phyloP scores from a whole-genome alignment of 306 rosid genomes.

The Quillaja saponaria region DNA sequence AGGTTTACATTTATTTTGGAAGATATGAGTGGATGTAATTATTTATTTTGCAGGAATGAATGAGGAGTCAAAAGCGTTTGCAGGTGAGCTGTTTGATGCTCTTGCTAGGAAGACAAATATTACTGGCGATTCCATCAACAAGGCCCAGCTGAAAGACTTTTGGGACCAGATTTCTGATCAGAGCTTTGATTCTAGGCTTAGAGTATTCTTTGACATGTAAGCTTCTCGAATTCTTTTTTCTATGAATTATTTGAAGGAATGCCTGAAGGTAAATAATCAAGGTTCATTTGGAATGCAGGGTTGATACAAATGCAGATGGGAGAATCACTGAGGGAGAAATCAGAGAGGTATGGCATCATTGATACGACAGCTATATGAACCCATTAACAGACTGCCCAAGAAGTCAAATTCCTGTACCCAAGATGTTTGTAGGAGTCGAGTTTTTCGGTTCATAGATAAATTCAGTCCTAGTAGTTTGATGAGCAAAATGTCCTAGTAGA shows the following conservation, averaged over 20 bases:
- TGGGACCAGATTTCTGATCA: slow-evolving; percentile 74
- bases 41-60: slow-evolving; percentile 53
- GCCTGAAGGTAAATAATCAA: neutral
- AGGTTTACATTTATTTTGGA: neutral
- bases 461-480: neutral
- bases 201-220: slow-evolving; percentile 75
- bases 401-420: neutral
- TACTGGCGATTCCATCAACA: slow-evolving; percentile 46
- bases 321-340: slow-evolving; percentile 64
- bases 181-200: slow-evolving; percentile 66
- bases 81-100: slow-evolving; percentile 60
- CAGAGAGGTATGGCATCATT: slow-evolving; percentile 50
- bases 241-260: slow-evolving; percentile 3
- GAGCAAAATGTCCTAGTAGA: slow-evolving; percentile 11
- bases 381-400: neutral
- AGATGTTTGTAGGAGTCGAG: no score
- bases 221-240: neutral
- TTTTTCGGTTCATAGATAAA: neutral
- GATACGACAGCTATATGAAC: slow-evolving; percentile 2
- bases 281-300: slow-evolving; percentile 50
- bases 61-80: slow-evolving; percentile 62
- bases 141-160: slow-evolving; percentile 59
- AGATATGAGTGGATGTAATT: slow-evolving; percentile 21
- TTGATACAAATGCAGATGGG: slow-evolving; percentile 72
- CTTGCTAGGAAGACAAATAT: slow-evolving; percentile 48